phyloP scores from a whole-genome alignment of 768 basidiomycete genomes.

The Pleurotus platypus region DNA sequence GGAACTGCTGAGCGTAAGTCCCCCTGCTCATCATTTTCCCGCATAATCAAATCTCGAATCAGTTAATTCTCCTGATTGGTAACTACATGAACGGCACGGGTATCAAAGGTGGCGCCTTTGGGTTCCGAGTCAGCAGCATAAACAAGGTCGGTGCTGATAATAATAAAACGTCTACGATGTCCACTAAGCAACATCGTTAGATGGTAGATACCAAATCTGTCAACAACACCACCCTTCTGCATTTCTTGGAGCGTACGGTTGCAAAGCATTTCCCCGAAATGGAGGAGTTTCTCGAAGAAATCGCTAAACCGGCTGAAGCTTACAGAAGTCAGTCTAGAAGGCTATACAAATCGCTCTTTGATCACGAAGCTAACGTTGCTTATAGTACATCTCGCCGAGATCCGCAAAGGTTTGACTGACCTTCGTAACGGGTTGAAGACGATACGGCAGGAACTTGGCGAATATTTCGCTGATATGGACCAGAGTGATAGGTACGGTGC shows the following conservation, averaged over 20 bases:
- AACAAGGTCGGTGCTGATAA: constrained; percentile 63
- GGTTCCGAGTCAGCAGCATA: constrained; percentile 95
- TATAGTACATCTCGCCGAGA: constrained; percentile 81
- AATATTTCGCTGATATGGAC: constrained; percentile 74
- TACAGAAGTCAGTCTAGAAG: constrained; percentile 67
- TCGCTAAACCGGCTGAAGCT: constrained; percentile 86
- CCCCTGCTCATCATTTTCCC: too few species aligned
- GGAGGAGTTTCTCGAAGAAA: constrained; percentile 84
- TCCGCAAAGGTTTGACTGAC: constrained; percentile 71
- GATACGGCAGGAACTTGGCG: constrained; percentile 76
- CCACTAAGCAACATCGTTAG: constrained; percentile 31
- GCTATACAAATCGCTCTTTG: not conserved
- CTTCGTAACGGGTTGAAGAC: constrained; percentile 73
- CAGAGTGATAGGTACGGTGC: constrained; percentile 76
- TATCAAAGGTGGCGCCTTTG: constrained; percentile 93
- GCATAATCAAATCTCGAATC: not conserved
- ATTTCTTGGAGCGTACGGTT: constrained; percentile 90
- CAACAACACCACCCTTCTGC: constrained; percentile 89
- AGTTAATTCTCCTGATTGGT: constrained; percentile 90
- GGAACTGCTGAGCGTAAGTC: constrained; percentile 76
- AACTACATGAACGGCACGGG: constrained; percentile 99
- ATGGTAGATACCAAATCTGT: constrained; percentile 97
- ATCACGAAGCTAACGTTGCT: constrained; percentile 11
- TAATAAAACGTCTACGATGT: not conserved
- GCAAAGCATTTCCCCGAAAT: constrained; percentile 84